Evolutionary conservation across 345 rosid species (phyloP), one percentile per base, ranked within the genome.

Genomic region (Rubroshorea leprosula): DNA sequence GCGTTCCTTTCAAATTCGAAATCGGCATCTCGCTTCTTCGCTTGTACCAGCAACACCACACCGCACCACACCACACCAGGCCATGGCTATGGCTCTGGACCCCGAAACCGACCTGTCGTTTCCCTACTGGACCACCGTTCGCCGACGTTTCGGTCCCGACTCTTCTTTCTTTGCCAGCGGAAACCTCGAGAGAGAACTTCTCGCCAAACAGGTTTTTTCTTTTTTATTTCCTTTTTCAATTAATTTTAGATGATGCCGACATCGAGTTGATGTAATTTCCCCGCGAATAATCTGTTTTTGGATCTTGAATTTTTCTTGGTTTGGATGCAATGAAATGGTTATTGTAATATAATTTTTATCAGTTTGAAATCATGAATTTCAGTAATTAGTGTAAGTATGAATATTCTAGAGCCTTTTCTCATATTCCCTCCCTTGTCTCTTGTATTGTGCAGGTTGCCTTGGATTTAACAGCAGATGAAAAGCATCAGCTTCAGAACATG

Each of bases 101-200:
- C 9, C 64, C 15, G 55, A 48, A 0, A 23, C 55, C 41, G 89
- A 80, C 16, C 55, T 67, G 5, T 75, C 66, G 26, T 88, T 80
- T 48, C 93, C 95, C 25, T 76, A 57, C 73, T 90, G 98, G 96
- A 76, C 35, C 49, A 78, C 96, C 2, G 47, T 6, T n/a, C 47
- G 47, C 17, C 47, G 47, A 3, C 47, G 47, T 2, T 44, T 44
- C 18, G 47, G 14, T n/a, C 47, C 47, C 14, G 47, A 44, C 16
- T 44, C 47, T 44, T n/a, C 47, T n/a, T 44, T 44, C 47, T 44
- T 44, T 5, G 47, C 47, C 3, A 76, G 83, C 20, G 98, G 98
- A 51, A 92, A 89, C 74, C 73, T 89, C 74, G 93, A 89, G 75
- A 78, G 98, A 54, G 96, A 92, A 52, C 90, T 92, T 53, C 90